Conservation (phyloP, 2,329 filamentous ascomycete species). For the Sclerotinia sclerotiorum region DNA sequence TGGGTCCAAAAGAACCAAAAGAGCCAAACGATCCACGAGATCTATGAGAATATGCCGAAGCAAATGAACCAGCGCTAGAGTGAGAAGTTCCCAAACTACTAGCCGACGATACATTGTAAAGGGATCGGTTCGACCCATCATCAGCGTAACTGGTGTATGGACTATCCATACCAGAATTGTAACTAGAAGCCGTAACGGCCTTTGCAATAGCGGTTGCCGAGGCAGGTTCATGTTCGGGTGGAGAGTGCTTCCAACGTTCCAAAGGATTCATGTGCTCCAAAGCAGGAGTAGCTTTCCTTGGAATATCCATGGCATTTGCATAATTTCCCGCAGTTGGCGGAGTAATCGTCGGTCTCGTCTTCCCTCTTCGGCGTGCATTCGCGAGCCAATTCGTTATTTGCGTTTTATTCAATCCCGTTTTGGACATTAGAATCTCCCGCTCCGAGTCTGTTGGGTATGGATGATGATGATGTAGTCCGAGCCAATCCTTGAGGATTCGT, state of each 20-base stretch:
- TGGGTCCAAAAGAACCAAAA: conserved; percentile 37
- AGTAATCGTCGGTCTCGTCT: conserved; percentile 66
- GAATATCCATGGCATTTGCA: conserved; percentile 70
- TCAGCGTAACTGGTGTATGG: conserved; percentile 57
- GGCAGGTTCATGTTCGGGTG: conserved; percentile 68
- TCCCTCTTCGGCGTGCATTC: conserved; percentile 80
- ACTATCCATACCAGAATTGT: conserved; percentile 57
- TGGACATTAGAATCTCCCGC: conserved; percentile 73
- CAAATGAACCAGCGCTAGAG: conserved; percentile 58
- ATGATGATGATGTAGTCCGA: conserved; percentile 74
- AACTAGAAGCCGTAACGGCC: conserved; percentile 54
- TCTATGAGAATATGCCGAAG: conserved; percentile 58
- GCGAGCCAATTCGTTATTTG: conserved; percentile 94
- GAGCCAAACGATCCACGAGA: conserved; percentile 55
- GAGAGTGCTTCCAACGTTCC: conserved; percentile 68
- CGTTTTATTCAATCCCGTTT: conserved; percentile 76
- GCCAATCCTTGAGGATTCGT: conserved; percentile 80
- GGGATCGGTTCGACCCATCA: conserved; percentile 58
- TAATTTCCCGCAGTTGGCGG: conserved; percentile 65
- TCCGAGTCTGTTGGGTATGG: conserved; percentile 88
- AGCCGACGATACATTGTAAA: conserved; percentile 59
- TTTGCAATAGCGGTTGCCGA: conserved; percentile 62
- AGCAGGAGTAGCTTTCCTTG: conserved; percentile 57
- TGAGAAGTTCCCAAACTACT: conserved; percentile 62
- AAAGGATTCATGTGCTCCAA: conserved; percentile 59